Base-by-base conservation (phyloP, 2,329 filamentous ascomycete genomes). In the Curvularia eragrostidis region DNA sequence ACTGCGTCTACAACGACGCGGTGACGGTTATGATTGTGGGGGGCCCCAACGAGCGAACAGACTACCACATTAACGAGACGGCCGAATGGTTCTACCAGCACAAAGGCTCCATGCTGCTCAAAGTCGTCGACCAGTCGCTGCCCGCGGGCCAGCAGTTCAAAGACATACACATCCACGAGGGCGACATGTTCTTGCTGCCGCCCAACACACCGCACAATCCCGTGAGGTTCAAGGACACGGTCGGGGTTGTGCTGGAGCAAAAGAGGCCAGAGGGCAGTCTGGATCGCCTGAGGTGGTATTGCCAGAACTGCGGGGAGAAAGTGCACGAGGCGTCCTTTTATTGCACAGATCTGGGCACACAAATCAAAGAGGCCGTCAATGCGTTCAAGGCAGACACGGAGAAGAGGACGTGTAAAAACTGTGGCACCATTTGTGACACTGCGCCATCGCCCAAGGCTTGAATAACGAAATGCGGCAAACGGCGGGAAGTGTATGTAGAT, bases 71-170 rank as follows among this genome's bases (percentile, higher is more conserved):
- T 85, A 98, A 98, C 83, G 83, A 88, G 70, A 98, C 94, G 0
- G 88, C 95, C 12, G 95, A 98, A 78, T 98, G 93, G 89, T 99
- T 98, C 87, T 98, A 95, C 84, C 94, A 98, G 79, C 88, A 97
- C 85, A 88, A 89, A 70, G 95, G 95, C 65, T 88, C 89, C 65
- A 97, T 98, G 94, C 83, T 95, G 56, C 89, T 99, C 67, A 96
- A 96, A 76, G 90, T 95, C 15, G 91, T 97, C 63, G 92, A 97
- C 72, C 6, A 46, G 3, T 54, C 58, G 0, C 50, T 48, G 3
- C 62, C 64, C 1, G n/a, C 58, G 7, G 78, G 78, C 5, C 57
- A 81, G 71, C 58, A 80, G 47, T 96, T 96, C 79, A 85, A 87
- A 65, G 94, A 98, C 78, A 87, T 98, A 63, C 84, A 93, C 73